A percentile compares a stretch with the other conserved stretches of the same genome.
phyloP scores from a whole-genome alignment of 208 protist genomes.

The Phytomonas francai region DNA sequence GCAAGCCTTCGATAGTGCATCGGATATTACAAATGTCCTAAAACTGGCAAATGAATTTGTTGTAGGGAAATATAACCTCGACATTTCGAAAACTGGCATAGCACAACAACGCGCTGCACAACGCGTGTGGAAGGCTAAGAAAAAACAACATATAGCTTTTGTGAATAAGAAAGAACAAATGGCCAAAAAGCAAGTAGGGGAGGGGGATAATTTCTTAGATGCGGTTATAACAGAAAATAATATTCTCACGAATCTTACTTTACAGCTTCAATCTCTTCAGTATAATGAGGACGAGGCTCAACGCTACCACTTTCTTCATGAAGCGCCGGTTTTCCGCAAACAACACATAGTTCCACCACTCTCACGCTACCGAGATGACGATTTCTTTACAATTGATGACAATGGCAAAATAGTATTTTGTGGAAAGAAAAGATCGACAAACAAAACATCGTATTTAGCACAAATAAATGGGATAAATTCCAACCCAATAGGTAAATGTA shows the following conservation, averaged over 20 bases:
- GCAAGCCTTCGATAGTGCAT: constrained; percentile 4
- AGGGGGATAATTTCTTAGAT: neutral
- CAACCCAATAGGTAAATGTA: neutral
- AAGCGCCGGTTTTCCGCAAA: neutral
- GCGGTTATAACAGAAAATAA: constrained; percentile 27
- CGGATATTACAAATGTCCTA: constrained; percentile 4
- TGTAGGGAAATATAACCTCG: neutral
- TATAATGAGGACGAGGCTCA: constrained; percentile 14
- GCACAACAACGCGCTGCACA: neutral
- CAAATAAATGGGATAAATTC: neutral
- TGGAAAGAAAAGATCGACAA: neutral
- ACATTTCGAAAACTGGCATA: neutral
- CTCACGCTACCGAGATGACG: constrained; percentile 1
- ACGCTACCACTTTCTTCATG: constrained; percentile 29
- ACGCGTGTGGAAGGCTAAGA: neutral
- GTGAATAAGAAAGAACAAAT: neutral
- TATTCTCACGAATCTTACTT: constrained; percentile 39
- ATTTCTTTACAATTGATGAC: constrained; percentile 55
- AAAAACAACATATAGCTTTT: neutral
- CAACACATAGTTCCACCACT: neutral
- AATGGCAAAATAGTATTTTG: constrained; percentile 36
- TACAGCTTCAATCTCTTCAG: constrained; percentile 45
- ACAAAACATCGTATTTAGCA: neutral
- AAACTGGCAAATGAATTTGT: neutral
- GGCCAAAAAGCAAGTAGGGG: neutral